Percentiles rank a stretch among this genome's conserved stretches.
These are phyloP conservation scores for Rutidosis leptorrhynchoides DNA, from an alignment of 129 eudicot species.

Conservation along the genomic window DNA sequence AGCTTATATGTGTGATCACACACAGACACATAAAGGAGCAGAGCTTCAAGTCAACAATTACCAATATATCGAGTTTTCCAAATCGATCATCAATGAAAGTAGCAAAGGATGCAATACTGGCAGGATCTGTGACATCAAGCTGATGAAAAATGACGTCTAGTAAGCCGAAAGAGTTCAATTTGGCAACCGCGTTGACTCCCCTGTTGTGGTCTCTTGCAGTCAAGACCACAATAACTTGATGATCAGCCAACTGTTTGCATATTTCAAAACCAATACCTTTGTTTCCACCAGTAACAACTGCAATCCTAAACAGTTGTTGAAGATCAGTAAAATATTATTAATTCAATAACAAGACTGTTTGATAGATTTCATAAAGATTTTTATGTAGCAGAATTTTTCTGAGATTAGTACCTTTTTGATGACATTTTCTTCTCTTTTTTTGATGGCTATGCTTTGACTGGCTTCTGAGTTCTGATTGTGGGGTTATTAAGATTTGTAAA, in stretches of 20 bases:
- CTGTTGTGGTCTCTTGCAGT: constrained; percentile 39
- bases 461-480: not conserved
- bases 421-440: constrained; percentile 11
- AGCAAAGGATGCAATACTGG: constrained; percentile 30
- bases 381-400: not conserved
- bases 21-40: not conserved
- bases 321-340: not conserved
- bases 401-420: constrained; percentile 16
- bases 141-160: constrained; percentile 36
- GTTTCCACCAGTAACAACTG: constrained; percentile 47
- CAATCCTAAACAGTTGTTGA: constrained; percentile 27
- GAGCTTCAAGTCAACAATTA: not conserved
- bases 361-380: not conserved
- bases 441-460: not conserved
- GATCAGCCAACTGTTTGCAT: constrained; percentile 35
- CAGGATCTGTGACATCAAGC: constrained; percentile 39
- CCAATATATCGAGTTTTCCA: constrained; percentile 41
- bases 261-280: constrained; percentile 47
- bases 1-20: too few relatives aligned
- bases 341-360: not conserved
- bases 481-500: not conserved
- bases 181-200: constrained; percentile 34
- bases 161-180: constrained; percentile 28
- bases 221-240: constrained; percentile 29
- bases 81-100: constrained; percentile 25